Evolutionary conservation across 2,329 filamentous ascomycete genomes (phyloP).

Genomic region (Scedosporium dehoogii): DNA sequence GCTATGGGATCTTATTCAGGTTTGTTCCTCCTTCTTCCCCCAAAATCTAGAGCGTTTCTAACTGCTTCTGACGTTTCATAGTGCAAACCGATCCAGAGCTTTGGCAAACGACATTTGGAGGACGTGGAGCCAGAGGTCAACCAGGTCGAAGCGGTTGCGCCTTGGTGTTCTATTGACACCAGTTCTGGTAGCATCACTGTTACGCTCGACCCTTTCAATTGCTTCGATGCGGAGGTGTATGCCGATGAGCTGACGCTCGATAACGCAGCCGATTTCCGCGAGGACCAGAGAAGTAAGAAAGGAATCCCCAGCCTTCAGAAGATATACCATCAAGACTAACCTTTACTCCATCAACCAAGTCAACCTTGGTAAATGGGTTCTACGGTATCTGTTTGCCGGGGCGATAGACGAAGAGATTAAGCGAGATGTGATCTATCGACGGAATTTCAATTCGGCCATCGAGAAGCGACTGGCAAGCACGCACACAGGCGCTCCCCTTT

Average conservation of each 20-base stretch:
- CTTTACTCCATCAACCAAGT: slow-evolving; percentile 41
- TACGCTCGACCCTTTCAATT: slow-evolving; percentile 85
- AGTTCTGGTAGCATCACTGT: slow-evolving; percentile 87
- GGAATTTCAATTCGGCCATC: slow-evolving; percentile 52
- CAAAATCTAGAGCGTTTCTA: not conserved
- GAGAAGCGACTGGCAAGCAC: slow-evolving; percentile 48
- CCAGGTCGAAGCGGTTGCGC: slow-evolving; percentile 78
- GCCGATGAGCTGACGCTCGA: slow-evolving; percentile 75
- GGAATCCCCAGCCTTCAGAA: not conserved
- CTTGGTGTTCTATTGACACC: slow-evolving; percentile 94
- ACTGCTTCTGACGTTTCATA: slow-evolving; percentile 22
- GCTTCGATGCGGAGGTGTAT: slow-evolving; percentile 96
- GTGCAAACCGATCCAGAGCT: slow-evolving; percentile 83
- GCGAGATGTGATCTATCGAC: slow-evolving; percentile 66
- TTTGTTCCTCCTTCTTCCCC: slow-evolving; percentile 25
- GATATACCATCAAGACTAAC: no score
- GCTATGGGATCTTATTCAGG: slow-evolving; percentile 86
- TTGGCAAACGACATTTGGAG: slow-evolving; percentile 87
- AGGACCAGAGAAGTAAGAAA: slow-evolving; percentile 80
- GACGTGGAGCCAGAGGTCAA: slow-evolving; percentile 84
- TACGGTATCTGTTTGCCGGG: slow-evolving; percentile 83
- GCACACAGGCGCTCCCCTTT: slow-evolving; percentile 44
- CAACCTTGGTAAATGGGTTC: slow-evolving; percentile 92
- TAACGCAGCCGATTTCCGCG: slow-evolving; percentile 69
- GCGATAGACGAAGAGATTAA: slow-evolving; percentile 85